Base-by-base conservation (phyloP, 345 rosid genomes). In the Pelargonium nanum region DNA sequence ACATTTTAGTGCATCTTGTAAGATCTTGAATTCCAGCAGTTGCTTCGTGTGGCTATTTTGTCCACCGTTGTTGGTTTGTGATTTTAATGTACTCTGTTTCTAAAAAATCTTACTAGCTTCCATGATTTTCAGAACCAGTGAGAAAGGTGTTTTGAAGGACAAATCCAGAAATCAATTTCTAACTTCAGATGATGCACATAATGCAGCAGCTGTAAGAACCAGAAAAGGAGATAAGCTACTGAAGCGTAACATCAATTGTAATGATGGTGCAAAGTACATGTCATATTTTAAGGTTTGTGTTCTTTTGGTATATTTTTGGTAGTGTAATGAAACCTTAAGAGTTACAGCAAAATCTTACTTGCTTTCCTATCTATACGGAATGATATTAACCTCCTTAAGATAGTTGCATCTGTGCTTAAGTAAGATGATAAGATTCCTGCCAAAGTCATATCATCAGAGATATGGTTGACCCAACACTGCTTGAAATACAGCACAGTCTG, bases 191-290 rank as follows among this genome's bases (percentile, higher is more conserved):
- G 70, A 76, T 70, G 77, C 22, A 55, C 76, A 15, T 58, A 67
- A 67, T 57, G 56, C 50, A 58, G 81, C 62, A 21, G 64, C n/a
- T n/a, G n/a, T 65, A 61, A 83, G 62, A 68, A 53, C 64, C 26
- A 71, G 60, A 62, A 80, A 74, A 60, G 85, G 78, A 50, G 86
- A 79, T 32, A 81, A 59, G 75, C 56, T 82, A 66, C 82, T 63
- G 51, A 81, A 68, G 73, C 78, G 60, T 68, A 79, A 80, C 65
- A 65, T 81, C 64, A 68, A 74, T 63, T 83, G 65, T 59, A 77
- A 70, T 61, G 96, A 93, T 75, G 95, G 96, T 72, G 76, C 83
- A 67, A 72, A 83, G 59, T 93, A 93, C 65, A 93, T 93, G 99
- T 87, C 99, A 59, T 89, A 73, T 78, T 67, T 90, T 51, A 93